Evolutionary conservation across 495 filamentous ascomycete genomes (phyloP).

Genomic region (Penicillium pancosmium): DNA sequence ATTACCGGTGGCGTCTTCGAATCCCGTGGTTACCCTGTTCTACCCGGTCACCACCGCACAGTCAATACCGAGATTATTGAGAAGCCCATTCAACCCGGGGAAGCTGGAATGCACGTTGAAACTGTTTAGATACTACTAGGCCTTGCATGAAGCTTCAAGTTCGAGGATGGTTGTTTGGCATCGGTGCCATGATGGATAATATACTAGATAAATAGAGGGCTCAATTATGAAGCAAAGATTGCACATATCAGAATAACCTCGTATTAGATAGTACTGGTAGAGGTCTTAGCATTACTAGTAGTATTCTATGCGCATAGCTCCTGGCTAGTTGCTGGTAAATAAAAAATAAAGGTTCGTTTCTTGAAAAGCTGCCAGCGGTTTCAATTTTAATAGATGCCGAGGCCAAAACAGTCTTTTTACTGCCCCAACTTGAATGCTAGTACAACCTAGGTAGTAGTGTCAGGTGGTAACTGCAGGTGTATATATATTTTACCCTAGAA

Average conservation of each 20-base stretch:
- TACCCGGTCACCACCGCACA: constrained; percentile 19
- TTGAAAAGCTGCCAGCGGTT: no score
- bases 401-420: no score
- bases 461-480: no score
- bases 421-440: no score
- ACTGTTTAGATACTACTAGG: background rate
- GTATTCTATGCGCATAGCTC: background rate
- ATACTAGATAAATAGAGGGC: background rate
- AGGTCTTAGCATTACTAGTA: background rate
- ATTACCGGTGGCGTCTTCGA: constrained; percentile 41
- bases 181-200: background rate
- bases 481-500: no score
- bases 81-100: background rate
- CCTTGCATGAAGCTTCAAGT: background rate
- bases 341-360: no score
- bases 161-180: background rate
- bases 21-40: constrained; percentile 28
- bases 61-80: background rate
- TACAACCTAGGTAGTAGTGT: no score
- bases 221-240: background rate
- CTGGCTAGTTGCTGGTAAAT: no score
- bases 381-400: no score
- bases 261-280: background rate
- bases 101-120: constrained; percentile 3
- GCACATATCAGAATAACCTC: background rate